These are phyloP conservation scores for Adiantum capillusveneris DNA, from an alignment of 75 land plant species.

Conservation along the genomic window DNA sequence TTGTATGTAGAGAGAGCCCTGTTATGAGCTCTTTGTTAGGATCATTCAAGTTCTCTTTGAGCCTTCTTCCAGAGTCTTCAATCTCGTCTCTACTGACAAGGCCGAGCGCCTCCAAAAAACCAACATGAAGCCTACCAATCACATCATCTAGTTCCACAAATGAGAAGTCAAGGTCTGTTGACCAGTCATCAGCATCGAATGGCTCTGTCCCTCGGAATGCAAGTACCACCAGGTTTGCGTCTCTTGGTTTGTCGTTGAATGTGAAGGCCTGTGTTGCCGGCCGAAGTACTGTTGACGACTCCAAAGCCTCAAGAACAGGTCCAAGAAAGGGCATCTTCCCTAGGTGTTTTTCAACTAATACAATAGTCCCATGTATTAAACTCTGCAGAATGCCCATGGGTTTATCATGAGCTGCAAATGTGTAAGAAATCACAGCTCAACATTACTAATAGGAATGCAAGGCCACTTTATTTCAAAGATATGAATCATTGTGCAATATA, in stretches of 20 bases:
- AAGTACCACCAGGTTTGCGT: constrained; percentile 43
- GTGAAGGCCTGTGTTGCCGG: constrained; percentile 62
- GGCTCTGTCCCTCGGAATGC: constrained; percentile 78
- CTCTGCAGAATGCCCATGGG: too few species aligned
- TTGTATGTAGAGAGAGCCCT: too few species aligned
- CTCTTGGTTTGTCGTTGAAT: constrained; percentile 36
- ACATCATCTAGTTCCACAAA: constrained; percentile 30
- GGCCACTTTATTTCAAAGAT: too few species aligned
- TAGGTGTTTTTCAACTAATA: too few species aligned
- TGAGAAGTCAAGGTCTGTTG: constrained; percentile 65
- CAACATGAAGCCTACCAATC: constrained; percentile 38
- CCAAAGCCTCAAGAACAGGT: not conserved
- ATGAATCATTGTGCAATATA: too few species aligned
- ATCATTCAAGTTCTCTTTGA: constrained; percentile 5
- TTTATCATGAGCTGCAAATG: too few species aligned
- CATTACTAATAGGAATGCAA: too few species aligned
- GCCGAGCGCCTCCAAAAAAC: constrained; percentile 57
- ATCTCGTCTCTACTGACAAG: constrained; percentile 13
- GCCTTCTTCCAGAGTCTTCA: not conserved
- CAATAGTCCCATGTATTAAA: too few species aligned
- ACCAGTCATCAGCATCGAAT: constrained; percentile 67
- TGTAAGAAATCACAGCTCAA: too few species aligned
- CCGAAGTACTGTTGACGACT: constrained; percentile 23
- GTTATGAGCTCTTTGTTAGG: not conserved
- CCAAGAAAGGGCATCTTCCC: too few species aligned